These are phyloP conservation scores for Oryza officinalis DNA, from an alignment of 176 grass and related monocot species.

Conservation along the genomic window DNA sequence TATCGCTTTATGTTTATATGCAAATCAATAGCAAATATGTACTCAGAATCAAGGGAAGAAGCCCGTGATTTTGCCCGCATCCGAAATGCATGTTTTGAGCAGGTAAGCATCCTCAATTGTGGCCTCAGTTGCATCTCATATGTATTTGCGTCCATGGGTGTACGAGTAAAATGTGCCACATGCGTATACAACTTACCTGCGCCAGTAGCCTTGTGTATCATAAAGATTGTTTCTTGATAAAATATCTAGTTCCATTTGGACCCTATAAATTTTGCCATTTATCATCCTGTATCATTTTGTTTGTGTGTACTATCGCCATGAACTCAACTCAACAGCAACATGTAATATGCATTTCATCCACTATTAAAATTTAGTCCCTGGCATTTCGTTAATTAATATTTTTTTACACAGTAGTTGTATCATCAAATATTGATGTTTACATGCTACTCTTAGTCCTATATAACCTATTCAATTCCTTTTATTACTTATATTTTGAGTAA, in stretches of 20 bases:
- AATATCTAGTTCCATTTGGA: background rate
- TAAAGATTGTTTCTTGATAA: conserved; percentile 25
- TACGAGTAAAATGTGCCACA: background rate
- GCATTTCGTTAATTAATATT: background rate
- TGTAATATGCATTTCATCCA: background rate
- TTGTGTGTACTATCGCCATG: background rate
- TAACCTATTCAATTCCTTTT: background rate
- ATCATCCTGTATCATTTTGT: background rate
- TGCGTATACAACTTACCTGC: background rate
- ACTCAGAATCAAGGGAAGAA: conserved; percentile 90
- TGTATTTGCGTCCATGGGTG: background rate
- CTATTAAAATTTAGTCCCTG: background rate
- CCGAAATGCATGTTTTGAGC: conserved; percentile 95
- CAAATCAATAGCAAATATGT: conserved; percentile 61
- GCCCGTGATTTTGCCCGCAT: conserved; percentile 91
- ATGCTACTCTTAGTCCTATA: background rate
- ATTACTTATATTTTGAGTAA: background rate
- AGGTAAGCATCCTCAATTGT: conserved; percentile 58
- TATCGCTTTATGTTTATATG: conserved; percentile 20
- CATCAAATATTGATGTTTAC: background rate
- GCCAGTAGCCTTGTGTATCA: background rate
- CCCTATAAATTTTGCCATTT: background rate
- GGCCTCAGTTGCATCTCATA: background rate
- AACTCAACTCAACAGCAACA: too few relatives aligned
- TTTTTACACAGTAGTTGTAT: background rate